Base-by-base conservation (phyloP, 2,329 filamentous ascomycete genomes). In the Thielaviopsis musarum region DNA sequence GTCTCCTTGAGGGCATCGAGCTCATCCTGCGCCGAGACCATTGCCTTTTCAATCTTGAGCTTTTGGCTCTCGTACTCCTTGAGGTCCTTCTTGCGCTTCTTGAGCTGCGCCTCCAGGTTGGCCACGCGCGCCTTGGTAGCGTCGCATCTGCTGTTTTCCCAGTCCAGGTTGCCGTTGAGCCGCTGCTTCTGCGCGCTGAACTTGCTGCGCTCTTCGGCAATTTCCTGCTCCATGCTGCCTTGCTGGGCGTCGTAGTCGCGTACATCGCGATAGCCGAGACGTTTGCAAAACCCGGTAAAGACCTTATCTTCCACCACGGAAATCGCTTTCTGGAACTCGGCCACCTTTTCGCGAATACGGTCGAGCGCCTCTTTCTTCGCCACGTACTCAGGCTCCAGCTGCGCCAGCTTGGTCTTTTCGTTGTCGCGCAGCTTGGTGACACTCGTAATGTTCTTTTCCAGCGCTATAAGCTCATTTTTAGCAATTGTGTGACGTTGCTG, bases 181-280 rank as follows among this genome's bases (percentile, higher is more conserved):
- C 84, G 82, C 66, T 88, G 83, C 68, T 84, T 87, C 69, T 98
- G 93, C 3, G 86, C 83, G 59, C 85, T 87, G 66, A 95, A 97
- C 64, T 91, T 84, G 58, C 87, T 83, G 63, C 88, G 88, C 74
- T 91, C 91, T 70, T 93, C 84, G 0, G 85, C 84, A 52, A 88
- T 87, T 69, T 97, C 89, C 69, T 95, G 88, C 70, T 97, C 91
- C 55, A 95, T 75, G 51, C 87, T 90, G 55, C 93, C 91, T 71
- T 97, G 93, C 65, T 94, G 91, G 26, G 86, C 86, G 69, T 97
- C 90, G 67, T 97, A 98, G 61, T 89, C 87, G 61, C 91, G 87
- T 64, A 98, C 94, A 66, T 94, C 85, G 61, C 81, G 78, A 69
- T 95, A 97, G 0, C 91, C 89, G 21, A 96, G 81, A 59, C 87